phyloP scores from a whole-genome alignment of 2,329 filamentous ascomycete species.

The Ramichloridium luteum region DNA sequence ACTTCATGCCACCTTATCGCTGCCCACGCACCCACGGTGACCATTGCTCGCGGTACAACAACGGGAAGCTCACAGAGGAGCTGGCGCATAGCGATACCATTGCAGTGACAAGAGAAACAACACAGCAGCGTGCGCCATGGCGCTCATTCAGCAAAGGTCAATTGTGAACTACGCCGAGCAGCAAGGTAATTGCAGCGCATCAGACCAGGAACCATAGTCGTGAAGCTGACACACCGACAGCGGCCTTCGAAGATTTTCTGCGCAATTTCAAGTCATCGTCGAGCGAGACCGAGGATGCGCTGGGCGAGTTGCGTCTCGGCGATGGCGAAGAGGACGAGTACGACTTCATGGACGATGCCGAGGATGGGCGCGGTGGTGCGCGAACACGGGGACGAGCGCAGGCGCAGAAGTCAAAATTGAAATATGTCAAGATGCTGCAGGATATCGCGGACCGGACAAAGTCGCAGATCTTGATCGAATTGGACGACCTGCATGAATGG shows the following conservation, averaged over 20 bases:
- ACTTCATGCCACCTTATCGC: no score
- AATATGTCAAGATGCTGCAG: slow-evolving; percentile 82
- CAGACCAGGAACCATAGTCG: not conserved
- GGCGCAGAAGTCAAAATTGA: slow-evolving; percentile 49
- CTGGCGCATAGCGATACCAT: slow-evolving; percentile 1
- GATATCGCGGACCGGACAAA: slow-evolving; percentile 69
- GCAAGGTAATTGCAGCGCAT: slow-evolving; percentile 55
- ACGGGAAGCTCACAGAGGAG: no score
- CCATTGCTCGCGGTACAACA: no score
- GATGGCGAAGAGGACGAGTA: slow-evolving; percentile 81
- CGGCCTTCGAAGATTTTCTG: slow-evolving; percentile 78
- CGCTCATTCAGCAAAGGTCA: slow-evolving; percentile 66
- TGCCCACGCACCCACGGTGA: no score
- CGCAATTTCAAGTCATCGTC: slow-evolving; percentile 76
- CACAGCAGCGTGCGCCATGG: slow-evolving; percentile 55
- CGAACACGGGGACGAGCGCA: slow-evolving; percentile 23
- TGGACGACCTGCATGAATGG: slow-evolving; percentile 80
- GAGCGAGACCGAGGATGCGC: slow-evolving; percentile 60
- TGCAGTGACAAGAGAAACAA: slow-evolving; percentile 1
- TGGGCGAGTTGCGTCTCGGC: slow-evolving; percentile 75
- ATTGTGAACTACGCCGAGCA: slow-evolving; percentile 82
- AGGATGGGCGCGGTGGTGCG: slow-evolving; percentile 30
- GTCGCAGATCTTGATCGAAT: slow-evolving; percentile 70
- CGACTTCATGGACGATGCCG: slow-evolving; percentile 75
- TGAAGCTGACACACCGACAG: slow-evolving; percentile 39